A percentile compares a stretch with the other conserved stretches of the same genome.
Conservation (phyloP, 257 asterid genomes). For the Lycium ferocissimum region DNA sequence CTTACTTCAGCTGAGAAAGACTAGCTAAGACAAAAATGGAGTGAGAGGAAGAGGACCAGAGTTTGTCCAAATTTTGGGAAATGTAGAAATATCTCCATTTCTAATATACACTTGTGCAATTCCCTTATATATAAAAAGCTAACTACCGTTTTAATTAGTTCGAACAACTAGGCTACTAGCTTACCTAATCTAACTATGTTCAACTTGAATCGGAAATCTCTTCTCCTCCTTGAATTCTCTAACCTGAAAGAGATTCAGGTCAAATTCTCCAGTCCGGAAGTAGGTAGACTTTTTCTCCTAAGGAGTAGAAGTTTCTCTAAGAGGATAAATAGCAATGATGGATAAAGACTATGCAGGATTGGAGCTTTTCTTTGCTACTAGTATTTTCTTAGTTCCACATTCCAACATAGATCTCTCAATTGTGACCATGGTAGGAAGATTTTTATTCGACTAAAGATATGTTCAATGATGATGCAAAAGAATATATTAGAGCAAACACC, state of each 20-base stretch:
- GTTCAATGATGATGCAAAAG: background rate
- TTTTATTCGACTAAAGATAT: background rate
- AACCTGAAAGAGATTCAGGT: background rate
- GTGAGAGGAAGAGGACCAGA: background rate
- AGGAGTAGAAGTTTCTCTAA: background rate
- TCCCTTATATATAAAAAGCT: background rate
- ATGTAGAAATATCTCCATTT: background rate
- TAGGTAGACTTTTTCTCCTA: background rate
- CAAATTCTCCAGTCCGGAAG: background rate
- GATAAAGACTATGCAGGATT: background rate
- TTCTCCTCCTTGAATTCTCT: background rate
- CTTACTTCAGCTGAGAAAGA: background rate
- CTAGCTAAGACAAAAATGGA: background rate
- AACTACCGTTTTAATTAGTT: background rate
- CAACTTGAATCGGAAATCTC: background rate
- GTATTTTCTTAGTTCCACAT: background rate
- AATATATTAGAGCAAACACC: background rate
- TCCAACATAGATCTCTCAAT: background rate
- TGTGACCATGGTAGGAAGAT: background rate
- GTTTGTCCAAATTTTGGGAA: background rate
- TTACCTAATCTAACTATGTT: background rate
- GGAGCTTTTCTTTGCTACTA: background rate
- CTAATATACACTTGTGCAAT: background rate
- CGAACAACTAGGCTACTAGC: background rate
- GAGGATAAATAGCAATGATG: background rate